Conservation (phyloP, 805 yeast genomes). For the Candida ascalaphidarum region DNA sequence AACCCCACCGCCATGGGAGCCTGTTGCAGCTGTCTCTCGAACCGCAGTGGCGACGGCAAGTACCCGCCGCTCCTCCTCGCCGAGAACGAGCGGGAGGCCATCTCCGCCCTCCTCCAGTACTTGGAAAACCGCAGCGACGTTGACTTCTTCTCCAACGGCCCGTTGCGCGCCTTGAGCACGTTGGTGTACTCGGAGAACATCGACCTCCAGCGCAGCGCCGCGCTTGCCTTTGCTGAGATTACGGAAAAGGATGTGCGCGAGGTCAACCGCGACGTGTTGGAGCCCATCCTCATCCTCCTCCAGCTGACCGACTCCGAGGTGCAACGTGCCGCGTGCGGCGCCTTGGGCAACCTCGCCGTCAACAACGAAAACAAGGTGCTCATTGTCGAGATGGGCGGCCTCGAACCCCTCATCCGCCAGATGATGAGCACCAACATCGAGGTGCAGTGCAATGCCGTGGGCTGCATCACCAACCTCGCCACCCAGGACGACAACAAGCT, state of each 20-base stretch:
- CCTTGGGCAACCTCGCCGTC: constrained; percentile 95
- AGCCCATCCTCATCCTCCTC: constrained; percentile 81
- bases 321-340: constrained; percentile 98
- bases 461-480: constrained; percentile 95
- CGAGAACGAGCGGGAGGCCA: constrained; percentile 95
- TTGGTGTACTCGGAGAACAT: constrained; percentile 91
- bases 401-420: constrained; percentile 92
- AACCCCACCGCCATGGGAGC: constrained; percentile 28
- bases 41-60: constrained; percentile 44
- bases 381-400: constrained; percentile 96
- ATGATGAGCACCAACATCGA: constrained; percentile 97
- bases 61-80: constrained; percentile 75
- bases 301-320: constrained; percentile 90
- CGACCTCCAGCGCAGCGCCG: constrained; percentile 94
- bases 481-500: constrained; percentile 96
- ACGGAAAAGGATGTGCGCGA: constrained; percentile 93
- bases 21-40: constrained; percentile 33
- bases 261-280: constrained; percentile 84
- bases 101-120: constrained; percentile 79
- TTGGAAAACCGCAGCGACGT: constrained; percentile 73
- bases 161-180: constrained; percentile 81
- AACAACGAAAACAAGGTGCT: constrained; percentile 88
- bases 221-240: constrained; percentile 95
- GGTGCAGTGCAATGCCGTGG: constrained; percentile 98
- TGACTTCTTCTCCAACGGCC: constrained; percentile 84